phyloP scores from a whole-genome alignment of 805 yeast species.

The Maudiozyma turicensis region DNA sequence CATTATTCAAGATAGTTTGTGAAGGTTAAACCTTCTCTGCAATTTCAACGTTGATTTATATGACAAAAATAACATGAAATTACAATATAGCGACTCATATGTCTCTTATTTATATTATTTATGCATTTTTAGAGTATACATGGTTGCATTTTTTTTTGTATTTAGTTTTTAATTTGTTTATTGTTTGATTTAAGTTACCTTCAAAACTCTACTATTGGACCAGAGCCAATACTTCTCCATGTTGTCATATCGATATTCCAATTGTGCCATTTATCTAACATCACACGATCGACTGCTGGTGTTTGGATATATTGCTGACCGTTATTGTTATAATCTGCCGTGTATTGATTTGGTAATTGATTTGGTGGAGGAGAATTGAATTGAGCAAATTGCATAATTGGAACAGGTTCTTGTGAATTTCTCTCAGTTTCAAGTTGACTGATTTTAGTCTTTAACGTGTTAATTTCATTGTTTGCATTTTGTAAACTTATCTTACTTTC shows the following conservation, averaged over 20 bases:
- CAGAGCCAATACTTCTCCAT: conserved; percentile 68
- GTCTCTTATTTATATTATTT: neutral
- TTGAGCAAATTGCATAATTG: conserved; percentile 10
- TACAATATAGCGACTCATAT: neutral
- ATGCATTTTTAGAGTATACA: neutral
- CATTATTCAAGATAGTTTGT: too few relatives aligned
- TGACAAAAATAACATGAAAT: too few relatives aligned
- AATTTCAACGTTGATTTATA: too few relatives aligned
- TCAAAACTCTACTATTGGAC: conserved; percentile 45
- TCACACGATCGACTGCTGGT: conserved; percentile 36
- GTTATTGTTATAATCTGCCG: neutral
- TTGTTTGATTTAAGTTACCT: neutral
- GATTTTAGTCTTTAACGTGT: conserved; percentile 20
- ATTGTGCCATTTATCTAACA: conserved; percentile 63
- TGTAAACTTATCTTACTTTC: conserved; percentile 4
- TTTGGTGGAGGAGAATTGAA: conserved; percentile 5
- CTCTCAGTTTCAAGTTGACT: conserved; percentile 5
- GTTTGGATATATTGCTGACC: neutral
- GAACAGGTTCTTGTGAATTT: neutral
- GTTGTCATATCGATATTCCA: conserved; percentile 81
- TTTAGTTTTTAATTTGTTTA: neutral
- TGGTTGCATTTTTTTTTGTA: conserved; percentile 3
- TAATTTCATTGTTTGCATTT: neutral
- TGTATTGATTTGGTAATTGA: neutral
- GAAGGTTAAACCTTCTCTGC: too few relatives aligned